Evolutionary conservation across 2,329 filamentous ascomycete genomes (phyloP).

Genomic region (Claviceps paspali): DNA sequence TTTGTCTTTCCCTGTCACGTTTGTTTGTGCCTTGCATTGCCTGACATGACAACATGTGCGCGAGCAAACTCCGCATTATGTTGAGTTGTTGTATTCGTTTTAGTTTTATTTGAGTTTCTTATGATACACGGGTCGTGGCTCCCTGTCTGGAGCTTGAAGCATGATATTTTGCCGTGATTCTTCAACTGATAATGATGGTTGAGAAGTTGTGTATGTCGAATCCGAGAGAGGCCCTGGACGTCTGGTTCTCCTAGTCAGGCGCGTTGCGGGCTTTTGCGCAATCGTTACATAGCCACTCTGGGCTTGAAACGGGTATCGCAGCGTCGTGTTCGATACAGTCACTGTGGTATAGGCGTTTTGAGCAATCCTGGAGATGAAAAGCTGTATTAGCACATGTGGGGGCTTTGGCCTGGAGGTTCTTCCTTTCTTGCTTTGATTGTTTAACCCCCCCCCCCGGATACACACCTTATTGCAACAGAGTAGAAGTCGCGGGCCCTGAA

Average conservation of each 20-base stretch:
- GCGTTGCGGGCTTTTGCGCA: slow-evolving; percentile 16
- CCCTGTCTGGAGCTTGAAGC: background rate
- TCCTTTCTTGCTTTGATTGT: too few relatives aligned
- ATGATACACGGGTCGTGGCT: background rate
- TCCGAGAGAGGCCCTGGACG: too few relatives aligned
- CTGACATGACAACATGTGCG: too few relatives aligned
- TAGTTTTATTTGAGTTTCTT: too few relatives aligned
- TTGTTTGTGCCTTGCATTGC: too few relatives aligned
- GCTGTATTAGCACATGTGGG: background rate
- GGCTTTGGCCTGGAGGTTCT: background rate
- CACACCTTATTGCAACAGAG: slow-evolving; percentile 36
- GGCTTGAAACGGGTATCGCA: slow-evolving; percentile 19
- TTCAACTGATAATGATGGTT: too few relatives aligned
- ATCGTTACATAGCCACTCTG: slow-evolving; percentile 29
- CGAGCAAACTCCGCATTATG: background rate
- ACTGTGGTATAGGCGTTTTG: slow-evolving; percentile 31
- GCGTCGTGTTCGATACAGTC: slow-evolving; percentile 26
- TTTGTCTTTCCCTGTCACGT: too few relatives aligned
- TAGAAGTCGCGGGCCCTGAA: slow-evolving; percentile 30
- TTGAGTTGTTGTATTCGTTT: background rate
- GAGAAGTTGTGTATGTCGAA: too few relatives aligned
- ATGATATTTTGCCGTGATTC: too few relatives aligned
- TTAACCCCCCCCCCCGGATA: too few relatives aligned
- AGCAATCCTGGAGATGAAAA: slow-evolving; percentile 21
- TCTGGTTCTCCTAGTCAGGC: slow-evolving; percentile 12